phyloP scores from a whole-genome alignment of 345 rosid species.

The Ricinus communis region DNA sequence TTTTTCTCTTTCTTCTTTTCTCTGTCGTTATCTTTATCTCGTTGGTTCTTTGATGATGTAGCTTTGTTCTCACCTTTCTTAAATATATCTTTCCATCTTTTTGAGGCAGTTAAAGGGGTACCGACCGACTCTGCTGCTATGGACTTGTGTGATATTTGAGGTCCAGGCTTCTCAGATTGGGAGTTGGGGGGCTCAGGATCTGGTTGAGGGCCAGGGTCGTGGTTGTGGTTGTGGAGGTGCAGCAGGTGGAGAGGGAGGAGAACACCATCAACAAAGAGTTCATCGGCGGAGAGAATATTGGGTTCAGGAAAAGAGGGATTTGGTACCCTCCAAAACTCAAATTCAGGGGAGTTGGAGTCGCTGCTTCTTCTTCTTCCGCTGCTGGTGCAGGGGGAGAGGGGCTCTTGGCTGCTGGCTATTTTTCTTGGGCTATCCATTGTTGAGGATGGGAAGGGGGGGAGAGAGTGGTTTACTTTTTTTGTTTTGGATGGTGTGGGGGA shows the following conservation, averaged over 20 bases:
- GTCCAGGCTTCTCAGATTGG: slow-evolving; percentile 9
- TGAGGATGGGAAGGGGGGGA: neutral
- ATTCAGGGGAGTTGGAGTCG: slow-evolving; percentile 56
- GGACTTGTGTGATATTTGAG: slow-evolving; percentile 11
- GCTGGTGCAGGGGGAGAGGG: slow-evolving; percentile 22
- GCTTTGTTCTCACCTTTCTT: slow-evolving; percentile 48
- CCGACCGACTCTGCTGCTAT: slow-evolving; percentile 11
- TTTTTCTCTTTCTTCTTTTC: slow-evolving; percentile 43
- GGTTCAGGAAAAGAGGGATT: slow-evolving; percentile 49
- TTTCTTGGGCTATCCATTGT: slow-evolving; percentile 8
- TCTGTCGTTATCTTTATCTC: slow-evolving; percentile 17
- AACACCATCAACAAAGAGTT: slow-evolving; percentile 70
- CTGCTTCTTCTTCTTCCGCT: slow-evolving; percentile 14
- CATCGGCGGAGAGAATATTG: slow-evolving; percentile 65
- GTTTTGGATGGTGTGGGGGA: neutral
- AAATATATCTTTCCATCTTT: slow-evolving; percentile 72
- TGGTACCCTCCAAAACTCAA: slow-evolving; percentile 68
- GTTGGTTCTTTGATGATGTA: neutral
- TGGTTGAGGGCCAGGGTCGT: too few relatives aligned
- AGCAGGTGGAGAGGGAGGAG: slow-evolving; percentile 60
- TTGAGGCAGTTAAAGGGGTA: slow-evolving; percentile 37
- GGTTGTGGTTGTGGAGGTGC: slow-evolving; percentile 14
- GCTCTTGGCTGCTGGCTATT: neutral
- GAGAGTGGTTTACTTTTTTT: neutral
- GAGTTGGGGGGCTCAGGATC: slow-evolving; percentile 20